A percentile compares a stretch with the other conserved stretches of the same genome.
phyloP scores from a whole-genome alignment of 108 stramenopile genomes.

The Cyclotella atomus region DNA sequence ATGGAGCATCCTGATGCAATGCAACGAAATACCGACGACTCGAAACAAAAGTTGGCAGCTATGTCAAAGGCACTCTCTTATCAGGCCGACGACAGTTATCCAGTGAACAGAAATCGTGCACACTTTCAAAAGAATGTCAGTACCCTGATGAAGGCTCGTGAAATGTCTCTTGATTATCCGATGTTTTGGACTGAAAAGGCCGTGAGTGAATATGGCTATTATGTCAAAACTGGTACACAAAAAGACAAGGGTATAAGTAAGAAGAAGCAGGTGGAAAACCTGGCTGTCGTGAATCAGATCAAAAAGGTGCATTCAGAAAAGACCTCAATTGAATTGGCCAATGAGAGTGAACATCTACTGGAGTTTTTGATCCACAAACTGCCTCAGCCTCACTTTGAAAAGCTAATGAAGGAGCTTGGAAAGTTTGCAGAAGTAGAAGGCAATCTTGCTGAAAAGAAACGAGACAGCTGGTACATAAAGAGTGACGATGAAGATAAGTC shows the following conservation, averaged over 20 bases:
- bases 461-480: conserved; percentile 17
- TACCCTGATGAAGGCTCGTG: conserved; percentile 30
- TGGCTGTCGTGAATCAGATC: conserved; percentile 9
- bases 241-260: background rate
- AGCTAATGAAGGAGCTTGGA: conserved; percentile 34
- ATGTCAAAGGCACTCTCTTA: background rate
- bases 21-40: background rate
- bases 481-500: conserved; percentile 12
- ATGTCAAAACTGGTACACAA: background rate
- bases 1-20: conserved; percentile 21
- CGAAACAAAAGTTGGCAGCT: background rate
- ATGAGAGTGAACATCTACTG: conserved; percentile 31
- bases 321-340: conserved; percentile 8
- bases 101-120: conserved; percentile 46
- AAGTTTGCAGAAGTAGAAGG: conserved; percentile 30
- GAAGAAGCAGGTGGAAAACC: too few relatives aligned
- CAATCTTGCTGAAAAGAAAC: background rate
- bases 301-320: conserved; percentile 20
- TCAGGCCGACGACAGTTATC: conserved; percentile 40
- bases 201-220: conserved; percentile 15
- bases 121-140: conserved; percentile 23
- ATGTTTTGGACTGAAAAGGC: conserved; percentile 34
- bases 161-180: conserved; percentile 29
- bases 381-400: conserved; percentile 42
- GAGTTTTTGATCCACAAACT: conserved; percentile 28